Evolutionary conservation across 2,329 filamentous ascomycete genomes (phyloP).

Genomic region (Talaromyces pinophilus): DNA sequence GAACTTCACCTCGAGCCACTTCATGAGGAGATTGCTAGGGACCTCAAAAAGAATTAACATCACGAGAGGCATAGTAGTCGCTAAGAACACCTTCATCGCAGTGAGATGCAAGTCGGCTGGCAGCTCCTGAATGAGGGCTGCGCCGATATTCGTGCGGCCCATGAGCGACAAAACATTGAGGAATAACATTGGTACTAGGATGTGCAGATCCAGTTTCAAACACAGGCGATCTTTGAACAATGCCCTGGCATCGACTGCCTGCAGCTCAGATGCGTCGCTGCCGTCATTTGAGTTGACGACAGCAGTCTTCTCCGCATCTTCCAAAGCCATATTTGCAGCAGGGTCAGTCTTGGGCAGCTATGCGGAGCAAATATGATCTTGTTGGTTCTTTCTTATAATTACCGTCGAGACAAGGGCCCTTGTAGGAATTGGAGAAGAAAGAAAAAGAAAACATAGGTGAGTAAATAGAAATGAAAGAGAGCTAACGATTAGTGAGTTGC

Average conservation of each 20-base stretch:
- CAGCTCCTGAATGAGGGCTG: constrained; percentile 9
- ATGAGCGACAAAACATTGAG: constrained; percentile 16
- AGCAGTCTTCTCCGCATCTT: constrained; percentile 5
- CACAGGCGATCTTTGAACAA: constrained; percentile 16
- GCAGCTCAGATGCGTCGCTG: constrained; percentile 6
- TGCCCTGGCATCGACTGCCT: constrained; percentile 4
- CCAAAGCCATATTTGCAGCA: not conserved
- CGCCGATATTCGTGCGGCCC: constrained; percentile 14
- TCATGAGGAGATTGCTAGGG: constrained; percentile 11
- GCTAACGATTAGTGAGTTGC: not conserved
- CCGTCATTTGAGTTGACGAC: constrained; percentile 12
- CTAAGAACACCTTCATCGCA: constrained; percentile 5
- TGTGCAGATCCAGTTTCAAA: constrained; percentile 3
- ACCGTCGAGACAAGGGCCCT: too few relatives aligned
- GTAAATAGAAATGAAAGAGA: not conserved
- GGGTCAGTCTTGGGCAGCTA: not conserved
- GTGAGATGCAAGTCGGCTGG: constrained; percentile 1
- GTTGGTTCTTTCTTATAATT: not conserved
- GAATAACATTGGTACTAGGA: constrained; percentile 4
- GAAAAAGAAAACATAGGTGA: not conserved
- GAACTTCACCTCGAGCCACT: constrained; percentile 10
- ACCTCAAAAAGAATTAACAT: constrained; percentile 15
- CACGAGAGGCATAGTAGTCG: not conserved
- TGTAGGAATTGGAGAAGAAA: too few relatives aligned
- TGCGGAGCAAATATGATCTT: not conserved